phyloP scores from a whole-genome alignment of 208 protist species.

The Crithidia mellificae region DNA sequence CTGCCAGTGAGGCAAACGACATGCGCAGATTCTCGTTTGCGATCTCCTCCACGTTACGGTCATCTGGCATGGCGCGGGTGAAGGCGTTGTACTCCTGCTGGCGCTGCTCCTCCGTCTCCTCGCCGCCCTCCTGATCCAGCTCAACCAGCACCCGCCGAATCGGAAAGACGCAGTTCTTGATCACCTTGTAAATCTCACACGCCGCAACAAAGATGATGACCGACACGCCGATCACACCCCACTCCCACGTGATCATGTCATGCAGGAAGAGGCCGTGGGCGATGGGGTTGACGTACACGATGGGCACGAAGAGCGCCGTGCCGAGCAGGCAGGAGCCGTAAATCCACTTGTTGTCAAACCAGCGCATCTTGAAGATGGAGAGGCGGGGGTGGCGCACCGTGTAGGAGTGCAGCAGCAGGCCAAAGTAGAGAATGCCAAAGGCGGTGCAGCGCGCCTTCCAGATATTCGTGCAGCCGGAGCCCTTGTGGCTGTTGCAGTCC shows the following conservation, averaged over 20 bases:
- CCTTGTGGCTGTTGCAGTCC: conserved; percentile 65
- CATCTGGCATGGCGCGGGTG: conserved; percentile 47
- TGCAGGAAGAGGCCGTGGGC: conserved; percentile 78
- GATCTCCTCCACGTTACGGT: conserved; percentile 62
- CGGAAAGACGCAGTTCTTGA: conserved; percentile 86
- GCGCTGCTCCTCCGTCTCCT: conserved; percentile 48
- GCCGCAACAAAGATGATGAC: conserved; percentile 55
- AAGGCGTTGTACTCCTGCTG: conserved; percentile 73
- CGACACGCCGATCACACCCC: conserved; percentile 64
- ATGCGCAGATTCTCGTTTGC: conserved; percentile 84
- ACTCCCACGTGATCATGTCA: conserved; percentile 86
- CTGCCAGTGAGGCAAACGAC: conserved; percentile 76
- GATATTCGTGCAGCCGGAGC: conserved; percentile 55
- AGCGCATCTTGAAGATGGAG: conserved; percentile 84
- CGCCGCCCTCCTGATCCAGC: conserved; percentile 34
- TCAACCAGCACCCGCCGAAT: conserved; percentile 40
- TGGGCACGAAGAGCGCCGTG: conserved; percentile 63
- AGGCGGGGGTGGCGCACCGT: conserved; percentile 79
- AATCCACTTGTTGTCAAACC: conserved; percentile 87
- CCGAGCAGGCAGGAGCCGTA: conserved; percentile 62
- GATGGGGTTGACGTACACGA: conserved; percentile 77
- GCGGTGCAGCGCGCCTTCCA: conserved; percentile 79
- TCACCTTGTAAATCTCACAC: conserved; percentile 82
- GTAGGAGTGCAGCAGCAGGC: conserved; percentile 90
- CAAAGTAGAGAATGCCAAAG: conserved; percentile 86